A percentile compares a stretch with the other conserved stretches of the same genome.
Conservation (phyloP, 129 eudicot genomes). For the Chrysanthemum makinoi region DNA sequence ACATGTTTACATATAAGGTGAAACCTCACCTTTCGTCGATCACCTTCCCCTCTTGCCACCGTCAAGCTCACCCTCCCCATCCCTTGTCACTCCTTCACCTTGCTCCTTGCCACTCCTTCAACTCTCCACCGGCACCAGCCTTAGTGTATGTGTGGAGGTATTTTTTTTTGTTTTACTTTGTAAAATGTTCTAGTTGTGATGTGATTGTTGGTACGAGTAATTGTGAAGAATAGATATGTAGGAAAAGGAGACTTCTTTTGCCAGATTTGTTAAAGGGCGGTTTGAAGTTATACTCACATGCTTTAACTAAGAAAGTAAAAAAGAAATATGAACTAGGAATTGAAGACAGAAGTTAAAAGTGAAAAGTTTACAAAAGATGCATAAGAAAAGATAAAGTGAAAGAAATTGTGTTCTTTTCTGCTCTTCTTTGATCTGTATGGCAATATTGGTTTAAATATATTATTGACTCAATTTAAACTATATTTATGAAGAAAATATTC, state of each 20-base stretch:
- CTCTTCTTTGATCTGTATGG: not conserved
- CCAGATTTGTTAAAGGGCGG: conserved; percentile 19
- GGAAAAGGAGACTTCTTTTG: conserved; percentile 14
- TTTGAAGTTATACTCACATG: conserved; percentile 33
- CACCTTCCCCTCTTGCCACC: too few relatives aligned
- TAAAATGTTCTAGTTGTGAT: not conserved
- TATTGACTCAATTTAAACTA: too few relatives aligned
- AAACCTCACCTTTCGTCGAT: too few relatives aligned
- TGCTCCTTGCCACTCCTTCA: too few relatives aligned
- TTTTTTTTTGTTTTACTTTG: not conserved
- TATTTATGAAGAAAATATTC: too few relatives aligned
- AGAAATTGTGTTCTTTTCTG: not conserved
- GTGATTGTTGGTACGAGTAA: conserved; percentile 28
- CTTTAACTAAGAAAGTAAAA: conserved; percentile 27
- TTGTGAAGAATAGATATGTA: conserved; percentile 26
- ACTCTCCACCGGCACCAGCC: too few relatives aligned
- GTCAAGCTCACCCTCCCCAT: too few relatives aligned
- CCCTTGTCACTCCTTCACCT: too few relatives aligned
- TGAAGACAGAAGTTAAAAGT: not conserved
- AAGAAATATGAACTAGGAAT: conserved; percentile 15
- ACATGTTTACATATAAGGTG: too few relatives aligned
- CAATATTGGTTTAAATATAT: not conserved
- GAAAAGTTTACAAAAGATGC: not conserved
- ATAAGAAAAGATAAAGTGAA: not conserved
- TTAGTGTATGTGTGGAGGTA: not conserved